phyloP scores from a whole-genome alignment of 805 yeast species.

The Saccharomyces mikatae region DNA sequence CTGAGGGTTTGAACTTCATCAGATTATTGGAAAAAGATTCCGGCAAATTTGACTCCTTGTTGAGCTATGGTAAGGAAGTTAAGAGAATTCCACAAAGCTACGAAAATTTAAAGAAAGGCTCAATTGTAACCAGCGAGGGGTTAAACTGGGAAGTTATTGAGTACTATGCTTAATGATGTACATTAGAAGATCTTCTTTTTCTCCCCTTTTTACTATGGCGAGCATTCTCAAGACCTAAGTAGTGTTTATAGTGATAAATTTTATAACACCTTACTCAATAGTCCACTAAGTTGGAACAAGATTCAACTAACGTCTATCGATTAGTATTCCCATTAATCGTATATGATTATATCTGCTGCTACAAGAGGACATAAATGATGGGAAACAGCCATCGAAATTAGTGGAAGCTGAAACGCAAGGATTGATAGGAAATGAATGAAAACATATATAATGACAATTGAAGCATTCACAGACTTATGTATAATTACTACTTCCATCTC shows the following conservation, averaged over 20 bases:
- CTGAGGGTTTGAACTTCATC: conserved; percentile 21
- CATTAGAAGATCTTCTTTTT: background rate
- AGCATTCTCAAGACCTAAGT: background rate
- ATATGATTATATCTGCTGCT: too few species aligned
- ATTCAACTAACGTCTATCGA: too few species aligned
- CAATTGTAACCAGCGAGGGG: conserved; percentile 16
- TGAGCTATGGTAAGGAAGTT: conserved; percentile 21
- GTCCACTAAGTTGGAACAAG: background rate
- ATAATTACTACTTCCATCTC: too few species aligned
- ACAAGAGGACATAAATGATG: too few species aligned
- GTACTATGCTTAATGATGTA: conserved; percentile 5
- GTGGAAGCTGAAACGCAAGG: too few species aligned
- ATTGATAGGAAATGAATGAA: too few species aligned
- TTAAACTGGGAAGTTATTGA: conserved; percentile 29
- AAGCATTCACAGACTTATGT: too few species aligned
- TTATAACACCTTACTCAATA: background rate
- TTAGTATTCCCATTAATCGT: too few species aligned
- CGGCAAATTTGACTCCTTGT: conserved; percentile 6
- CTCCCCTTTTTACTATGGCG: background rate
- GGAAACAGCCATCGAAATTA: too few species aligned
- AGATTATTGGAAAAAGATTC: conserved; percentile 21
- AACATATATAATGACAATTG: too few species aligned
- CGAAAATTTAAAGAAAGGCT: conserved; percentile 17
- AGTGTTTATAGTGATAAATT: background rate
- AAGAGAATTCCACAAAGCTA: conserved; percentile 24